Evolutionary conservation across 352 stramenopile genomes (phyloP).

Genomic region (Globisporangium viniferum): DNA sequence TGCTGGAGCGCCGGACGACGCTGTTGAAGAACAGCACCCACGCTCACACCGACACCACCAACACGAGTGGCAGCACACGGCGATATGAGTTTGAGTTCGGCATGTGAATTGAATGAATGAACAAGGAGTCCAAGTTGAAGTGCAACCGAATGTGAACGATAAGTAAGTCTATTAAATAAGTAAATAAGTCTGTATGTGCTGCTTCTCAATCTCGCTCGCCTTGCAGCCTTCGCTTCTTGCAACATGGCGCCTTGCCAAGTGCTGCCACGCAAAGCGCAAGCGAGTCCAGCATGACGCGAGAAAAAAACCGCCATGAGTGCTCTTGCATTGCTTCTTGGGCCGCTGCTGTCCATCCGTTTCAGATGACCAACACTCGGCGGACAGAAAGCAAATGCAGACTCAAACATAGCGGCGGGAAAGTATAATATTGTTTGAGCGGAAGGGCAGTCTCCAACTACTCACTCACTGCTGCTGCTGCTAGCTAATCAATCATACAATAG

Average conservation of each 20-base stretch:
- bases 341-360: constrained; percentile 4
- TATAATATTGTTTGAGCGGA: constrained; percentile 12
- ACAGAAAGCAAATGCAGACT: not conserved
- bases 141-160: not conserved
- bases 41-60: not conserved
- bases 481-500: constrained; percentile 2
- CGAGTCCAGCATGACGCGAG: not conserved
- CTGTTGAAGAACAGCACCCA: constrained; percentile 15
- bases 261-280: not conserved
- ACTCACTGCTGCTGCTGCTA: not conserved
- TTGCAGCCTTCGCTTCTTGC: not conserved
- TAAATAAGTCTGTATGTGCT: not conserved
- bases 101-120: not conserved
- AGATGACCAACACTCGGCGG: not conserved
- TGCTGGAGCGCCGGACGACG: constrained; percentile 21
- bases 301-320: constrained; percentile 16
- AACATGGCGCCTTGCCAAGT: constrained; percentile 3
- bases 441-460: constrained; percentile 1
- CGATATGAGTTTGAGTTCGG: not conserved
- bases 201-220: not conserved
- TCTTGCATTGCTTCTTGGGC: not conserved
- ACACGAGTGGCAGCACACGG: not conserved
- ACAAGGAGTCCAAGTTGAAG: not conserved
- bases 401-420: constrained; percentile 7
- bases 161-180: not conserved